Evolutionary conservation across 1,284 basidiomycete species (phyloP).

Genomic region (Ceratobasidium sp.): DNA sequence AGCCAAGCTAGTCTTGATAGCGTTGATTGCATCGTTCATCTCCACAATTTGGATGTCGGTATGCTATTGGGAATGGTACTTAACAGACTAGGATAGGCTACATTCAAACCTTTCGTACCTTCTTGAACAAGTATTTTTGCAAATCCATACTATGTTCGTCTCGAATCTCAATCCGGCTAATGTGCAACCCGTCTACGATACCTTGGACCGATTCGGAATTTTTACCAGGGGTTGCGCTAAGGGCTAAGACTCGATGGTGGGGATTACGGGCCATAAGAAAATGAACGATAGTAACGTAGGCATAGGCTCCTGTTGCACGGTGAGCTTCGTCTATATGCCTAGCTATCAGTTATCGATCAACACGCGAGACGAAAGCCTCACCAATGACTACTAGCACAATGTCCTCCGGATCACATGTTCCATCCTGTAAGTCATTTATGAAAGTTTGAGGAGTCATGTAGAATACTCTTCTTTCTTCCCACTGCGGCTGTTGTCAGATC

Average conservation of each 20-base stretch:
- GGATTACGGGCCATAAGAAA: slow-evolving; percentile 95
- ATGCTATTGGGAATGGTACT: slow-evolving; percentile 7
- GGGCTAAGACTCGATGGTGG: slow-evolving; percentile 91
- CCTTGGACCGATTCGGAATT: slow-evolving; percentile 89
- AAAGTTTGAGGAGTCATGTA: slow-evolving; percentile 99
- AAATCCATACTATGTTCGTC: slow-evolving; percentile 94
- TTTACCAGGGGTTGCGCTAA: slow-evolving; percentile 95
- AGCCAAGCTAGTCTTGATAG: slow-evolving; percentile 64
- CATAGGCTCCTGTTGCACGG: slow-evolving; percentile 91
- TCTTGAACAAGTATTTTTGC: slow-evolving; percentile 88
- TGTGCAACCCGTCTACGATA: slow-evolving; percentile 96
- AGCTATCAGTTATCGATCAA: not conserved
- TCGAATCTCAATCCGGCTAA: slow-evolving; percentile 95
- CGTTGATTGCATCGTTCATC: slow-evolving; percentile 45
- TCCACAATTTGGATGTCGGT: slow-evolving; percentile 42
- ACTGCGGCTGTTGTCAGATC: slow-evolving; percentile 63
- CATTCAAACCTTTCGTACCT: slow-evolving; percentile 65
- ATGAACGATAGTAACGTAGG: slow-evolving; percentile 92
- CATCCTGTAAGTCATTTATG: slow-evolving; percentile 85
- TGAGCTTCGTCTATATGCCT: slow-evolving; percentile 89
- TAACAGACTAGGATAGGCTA: not conserved
- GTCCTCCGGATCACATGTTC: slow-evolving; percentile 82
- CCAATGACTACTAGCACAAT: slow-evolving; percentile 88
- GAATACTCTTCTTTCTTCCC: slow-evolving; percentile 90
- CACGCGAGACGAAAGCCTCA: slow-evolving; percentile 55